Conservation (phyloP, 169 alveolate species). For the Plasmodium vinckei region DNA sequence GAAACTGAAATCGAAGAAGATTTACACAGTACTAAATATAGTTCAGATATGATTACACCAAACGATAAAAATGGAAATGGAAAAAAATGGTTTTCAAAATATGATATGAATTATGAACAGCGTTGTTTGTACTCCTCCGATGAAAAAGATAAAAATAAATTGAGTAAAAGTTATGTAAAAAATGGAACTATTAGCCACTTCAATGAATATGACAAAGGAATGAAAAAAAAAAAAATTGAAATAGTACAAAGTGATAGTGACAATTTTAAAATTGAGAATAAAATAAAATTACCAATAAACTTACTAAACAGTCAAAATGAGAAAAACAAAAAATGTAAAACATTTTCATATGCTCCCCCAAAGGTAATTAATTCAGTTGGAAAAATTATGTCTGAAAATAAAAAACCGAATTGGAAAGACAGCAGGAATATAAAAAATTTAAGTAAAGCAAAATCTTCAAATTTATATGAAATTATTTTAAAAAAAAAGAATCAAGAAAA, state of each 20-base stretch:
- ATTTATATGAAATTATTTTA: conserved; percentile 39
- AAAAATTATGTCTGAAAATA: conserved; percentile 9
- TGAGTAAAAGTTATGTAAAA: not conserved
- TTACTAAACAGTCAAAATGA: conserved; percentile 32
- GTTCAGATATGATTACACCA: conserved; percentile 5
- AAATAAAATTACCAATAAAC: conserved; percentile 10
- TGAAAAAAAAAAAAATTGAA: conserved; percentile 1
- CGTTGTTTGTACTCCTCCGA: not conserved
- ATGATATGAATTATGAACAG: not conserved
- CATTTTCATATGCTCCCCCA: conserved; percentile 1
- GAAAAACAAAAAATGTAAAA: conserved; percentile 32
- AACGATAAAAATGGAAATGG: not conserved
- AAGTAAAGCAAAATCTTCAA: conserved; percentile 34
- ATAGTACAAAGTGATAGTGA: not conserved
- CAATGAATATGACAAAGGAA: not conserved
- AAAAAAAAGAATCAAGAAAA: conserved; percentile 12
- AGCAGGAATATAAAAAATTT: conserved; percentile 23
- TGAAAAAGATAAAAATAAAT: conserved; percentile 1
- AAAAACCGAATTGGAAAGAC: conserved; percentile 34
- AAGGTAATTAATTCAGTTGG: conserved; percentile 36
- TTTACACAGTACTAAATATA: not conserved
- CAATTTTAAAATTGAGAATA: not conserved
- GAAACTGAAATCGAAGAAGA: conserved; percentile 6
- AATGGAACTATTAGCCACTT: no score
- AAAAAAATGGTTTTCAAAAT: not conserved